These are phyloP conservation scores for Cercospora sp. DNA, from an alignment of 2,329 filamentous ascomycete genomes.

Conservation along the genomic window DNA sequence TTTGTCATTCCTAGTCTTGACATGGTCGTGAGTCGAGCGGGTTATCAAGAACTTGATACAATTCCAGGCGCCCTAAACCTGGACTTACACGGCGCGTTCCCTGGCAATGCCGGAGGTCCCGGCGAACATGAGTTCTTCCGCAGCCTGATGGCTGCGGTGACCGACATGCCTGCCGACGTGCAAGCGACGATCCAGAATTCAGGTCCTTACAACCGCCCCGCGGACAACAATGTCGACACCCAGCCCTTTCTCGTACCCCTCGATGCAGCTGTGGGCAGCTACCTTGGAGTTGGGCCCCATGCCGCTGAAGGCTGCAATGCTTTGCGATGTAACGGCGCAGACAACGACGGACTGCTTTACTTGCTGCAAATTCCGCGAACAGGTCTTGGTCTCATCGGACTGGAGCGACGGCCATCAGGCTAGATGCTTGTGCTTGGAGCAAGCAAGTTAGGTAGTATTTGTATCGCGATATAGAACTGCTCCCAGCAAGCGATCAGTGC, in stretches of 20 bases:
- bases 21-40: not conserved
- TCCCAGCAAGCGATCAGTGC: not conserved
- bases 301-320: not conserved
- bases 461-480: not conserved
- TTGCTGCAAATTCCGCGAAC: not conserved
- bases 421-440: not conserved
- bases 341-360: not conserved
- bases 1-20: constrained; percentile 1
- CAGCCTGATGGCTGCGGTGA: not conserved
- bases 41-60: not conserved
- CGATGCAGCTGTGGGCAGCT: not conserved
- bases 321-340: not conserved
- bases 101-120: not conserved
- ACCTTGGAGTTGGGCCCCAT: not conserved
- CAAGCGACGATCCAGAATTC: not conserved
- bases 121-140: not conserved
- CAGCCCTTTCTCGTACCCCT: not conserved
- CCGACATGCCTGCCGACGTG: not conserved
- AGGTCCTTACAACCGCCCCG: not conserved
- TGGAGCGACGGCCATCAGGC: not conserved
- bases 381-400: not conserved
- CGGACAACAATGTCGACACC: not conserved
- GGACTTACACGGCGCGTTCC: not conserved
- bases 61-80: not conserved
- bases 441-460: not conserved